Conservation (phyloP, 225 moss, liverwort and hornwort genomes). For the Rhytidiadelphus loreus region DNA sequence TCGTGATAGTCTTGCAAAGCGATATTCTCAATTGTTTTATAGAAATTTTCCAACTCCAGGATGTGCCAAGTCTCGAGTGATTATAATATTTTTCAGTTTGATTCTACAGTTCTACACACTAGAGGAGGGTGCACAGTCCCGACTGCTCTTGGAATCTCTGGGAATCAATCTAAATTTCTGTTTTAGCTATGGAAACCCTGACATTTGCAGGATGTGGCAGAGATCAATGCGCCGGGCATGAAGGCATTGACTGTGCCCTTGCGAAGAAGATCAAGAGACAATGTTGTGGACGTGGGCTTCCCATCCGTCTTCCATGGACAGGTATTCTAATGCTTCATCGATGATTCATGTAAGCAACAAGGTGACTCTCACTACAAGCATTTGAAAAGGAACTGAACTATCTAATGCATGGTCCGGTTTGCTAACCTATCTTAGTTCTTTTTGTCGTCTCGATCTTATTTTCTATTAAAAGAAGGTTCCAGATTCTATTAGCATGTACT, state of each 20-base stretch:
- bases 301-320: slow-evolving; percentile 15
- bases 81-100: background rate
- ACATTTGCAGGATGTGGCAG: slow-evolving; percentile 19
- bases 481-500: too few relatives aligned
- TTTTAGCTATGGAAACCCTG: background rate
- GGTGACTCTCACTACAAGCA: too few relatives aligned
- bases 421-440: too few relatives aligned
- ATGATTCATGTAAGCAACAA: too few relatives aligned
- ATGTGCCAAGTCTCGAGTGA: background rate
- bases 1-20: background rate
- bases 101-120: background rate
- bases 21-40: background rate
- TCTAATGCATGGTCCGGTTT: too few relatives aligned
- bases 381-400: too few relatives aligned
- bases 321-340: background rate
- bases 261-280: slow-evolving; percentile 4
- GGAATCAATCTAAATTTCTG: background rate
- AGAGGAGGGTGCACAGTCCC: background rate
- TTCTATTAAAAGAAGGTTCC: too few relatives aligned
- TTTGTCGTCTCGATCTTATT: too few relatives aligned
- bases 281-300: slow-evolving; percentile 15
- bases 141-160: background rate
- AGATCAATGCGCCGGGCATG: slow-evolving; percentile 57
- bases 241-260: slow-evolving; percentile 26
- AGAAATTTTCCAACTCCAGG: background rate